Conservation (phyloP, 257 asterid genomes). For the Solanum dulcamara region DNA sequence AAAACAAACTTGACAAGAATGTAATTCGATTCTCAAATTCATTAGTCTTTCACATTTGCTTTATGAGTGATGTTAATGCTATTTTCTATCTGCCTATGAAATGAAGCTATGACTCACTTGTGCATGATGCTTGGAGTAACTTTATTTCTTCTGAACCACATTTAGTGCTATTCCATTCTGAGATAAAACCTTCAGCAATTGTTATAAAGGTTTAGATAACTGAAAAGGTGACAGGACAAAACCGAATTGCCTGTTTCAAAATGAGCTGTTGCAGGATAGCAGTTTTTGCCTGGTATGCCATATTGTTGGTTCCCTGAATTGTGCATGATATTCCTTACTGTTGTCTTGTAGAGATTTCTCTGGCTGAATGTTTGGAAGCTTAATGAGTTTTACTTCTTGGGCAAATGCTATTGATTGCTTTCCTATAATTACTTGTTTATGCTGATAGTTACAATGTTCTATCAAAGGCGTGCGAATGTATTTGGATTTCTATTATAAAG, state of each 20-base stretch:
- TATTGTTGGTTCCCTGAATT: neutral
- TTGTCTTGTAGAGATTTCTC: neutral
- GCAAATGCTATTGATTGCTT: neutral
- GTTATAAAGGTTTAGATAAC: neutral
- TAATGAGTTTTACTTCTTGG: neutral
- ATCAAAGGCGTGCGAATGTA: neutral
- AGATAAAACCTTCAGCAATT: neutral
- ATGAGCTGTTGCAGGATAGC: neutral
- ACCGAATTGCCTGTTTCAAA: neutral
- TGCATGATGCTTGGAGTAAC: neutral
- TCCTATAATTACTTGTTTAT: neutral
- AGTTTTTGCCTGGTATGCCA: neutral
- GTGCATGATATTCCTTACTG: neutral
- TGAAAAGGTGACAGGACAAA: neutral
- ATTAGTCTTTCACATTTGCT: neutral
- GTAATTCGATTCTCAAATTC: constrained; percentile 26
- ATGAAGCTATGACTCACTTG: neutral
- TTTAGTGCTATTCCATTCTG: neutral
- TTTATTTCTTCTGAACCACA: neutral
- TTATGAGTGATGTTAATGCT: neutral
- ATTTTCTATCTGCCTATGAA: neutral
- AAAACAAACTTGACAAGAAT: constrained; percentile 61
- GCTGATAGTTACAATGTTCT: neutral
- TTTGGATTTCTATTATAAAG: neutral
- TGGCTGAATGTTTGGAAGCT: neutral